Percentiles rank a stretch among this genome's conserved stretches.
Conservation (phyloP, 2,329 filamentous ascomycete species). For the Ophiostoma sp. region DNA sequence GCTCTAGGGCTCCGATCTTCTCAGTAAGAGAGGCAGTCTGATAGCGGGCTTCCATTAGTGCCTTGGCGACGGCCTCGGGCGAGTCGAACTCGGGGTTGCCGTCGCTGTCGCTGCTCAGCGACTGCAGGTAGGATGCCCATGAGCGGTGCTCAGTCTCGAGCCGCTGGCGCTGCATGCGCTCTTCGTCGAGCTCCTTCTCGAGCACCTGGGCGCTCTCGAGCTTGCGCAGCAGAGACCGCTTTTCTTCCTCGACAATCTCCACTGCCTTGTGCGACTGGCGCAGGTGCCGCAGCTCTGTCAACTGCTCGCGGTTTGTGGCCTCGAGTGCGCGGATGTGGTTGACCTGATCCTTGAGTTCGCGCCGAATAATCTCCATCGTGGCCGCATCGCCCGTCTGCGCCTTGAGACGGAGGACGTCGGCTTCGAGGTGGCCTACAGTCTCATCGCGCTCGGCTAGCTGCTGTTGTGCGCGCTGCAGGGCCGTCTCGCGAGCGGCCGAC, state of each 20-base stretch:
- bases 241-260: constrained; percentile 92
- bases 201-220: constrained; percentile 68
- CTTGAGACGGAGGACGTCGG: constrained; percentile 76
- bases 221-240: constrained; percentile 71
- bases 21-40: constrained; percentile 76
- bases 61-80: constrained; percentile 79
- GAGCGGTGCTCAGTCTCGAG: constrained; percentile 81
- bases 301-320: constrained; percentile 70
- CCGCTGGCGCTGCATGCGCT: constrained; percentile 74
- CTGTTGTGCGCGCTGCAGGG: constrained; percentile 57
- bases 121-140: constrained; percentile 81
- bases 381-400: constrained; percentile 83
- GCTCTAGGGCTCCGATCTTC: constrained; percentile 69
- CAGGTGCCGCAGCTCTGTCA: constrained; percentile 71
- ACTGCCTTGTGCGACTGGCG: constrained; percentile 80
- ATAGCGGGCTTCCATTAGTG: constrained; percentile 74
- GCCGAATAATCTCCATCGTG: constrained; percentile 76
- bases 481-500: constrained; percentile 48
- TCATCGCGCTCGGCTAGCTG: constrained; percentile 64
- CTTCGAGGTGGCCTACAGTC: constrained; percentile 69
- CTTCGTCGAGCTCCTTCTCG: constrained; percentile 71
- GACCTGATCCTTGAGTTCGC: constrained; percentile 85
- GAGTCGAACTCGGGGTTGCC: constrained; percentile 74
- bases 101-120: constrained; percentile 54
- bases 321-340: constrained; percentile 85